Evolutionary conservation across 345 rosid genomes (phyloP), one percentile per base, ranked within the genome.

Genomic region (Aquilaria malaccensis): DNA sequence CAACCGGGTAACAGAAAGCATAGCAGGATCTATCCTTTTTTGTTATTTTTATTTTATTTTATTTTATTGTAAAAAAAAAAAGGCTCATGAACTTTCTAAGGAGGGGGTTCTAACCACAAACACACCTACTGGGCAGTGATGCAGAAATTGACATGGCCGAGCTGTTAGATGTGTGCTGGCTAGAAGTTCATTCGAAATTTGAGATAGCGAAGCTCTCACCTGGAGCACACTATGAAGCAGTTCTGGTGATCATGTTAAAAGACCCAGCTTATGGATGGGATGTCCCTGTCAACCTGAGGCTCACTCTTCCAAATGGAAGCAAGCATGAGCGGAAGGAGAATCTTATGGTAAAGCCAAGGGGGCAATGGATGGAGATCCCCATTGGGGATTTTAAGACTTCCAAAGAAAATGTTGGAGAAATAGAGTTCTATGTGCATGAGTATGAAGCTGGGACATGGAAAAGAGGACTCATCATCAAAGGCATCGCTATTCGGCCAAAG

Each of bases 391-490:
- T 82, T 10, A 47, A 15, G 22, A 61, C 80, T 33, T 61, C 80
- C 15, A 45, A 67, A 0, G 69, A 46, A 10, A 61, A 54, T 57
- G 70, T 57, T 1, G 83, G 88, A 61, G 75, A 68, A 52, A 75
- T 85, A 55, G 79, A 72, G 61, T 67, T 83, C 64, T 80, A 84
- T 7, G 64, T 84, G 82, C 66, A 70, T 52, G 96, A 89, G 62
- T 41, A 60, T 41, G 72, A 66, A 14, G 74, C 72, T 7, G 79
- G 83, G 47, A 10, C 51, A 9, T 85, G 95, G 97, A 89, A 84
- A 71, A 68, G 53, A n/a, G 91, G 95, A 3, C 81, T 86, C 11
- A 48, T 65, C 31, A 9, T 89, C 66, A 86, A 83, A 80, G 89
- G 89, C 45, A 64, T 81, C 50, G 43, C 56, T 43, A 76, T 86